Evolutionary conservation across 2,329 filamentous ascomycete species (phyloP).

Genomic region (Claviceps arundinis): DNA sequence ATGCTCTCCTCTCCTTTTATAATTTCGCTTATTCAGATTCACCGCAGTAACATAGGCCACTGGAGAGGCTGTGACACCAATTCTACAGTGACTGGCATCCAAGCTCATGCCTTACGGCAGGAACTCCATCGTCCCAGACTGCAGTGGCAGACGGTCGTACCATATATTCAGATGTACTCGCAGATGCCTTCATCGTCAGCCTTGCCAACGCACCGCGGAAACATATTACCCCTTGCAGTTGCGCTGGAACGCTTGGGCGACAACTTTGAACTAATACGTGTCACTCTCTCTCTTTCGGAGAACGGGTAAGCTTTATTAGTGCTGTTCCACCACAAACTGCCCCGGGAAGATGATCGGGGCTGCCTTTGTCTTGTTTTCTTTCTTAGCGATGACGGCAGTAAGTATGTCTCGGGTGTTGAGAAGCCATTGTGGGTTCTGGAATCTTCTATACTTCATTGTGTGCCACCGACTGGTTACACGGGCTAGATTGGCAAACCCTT

Average conservation of each 20-base stretch:
- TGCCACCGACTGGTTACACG: constrained; percentile 1
- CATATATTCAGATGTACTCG: no score
- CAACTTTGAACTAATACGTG: not conserved
- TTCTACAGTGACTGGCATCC: no score
- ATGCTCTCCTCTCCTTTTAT: not conserved
- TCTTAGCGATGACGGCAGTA: not conserved
- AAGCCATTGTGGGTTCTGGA: constrained; percentile 1
- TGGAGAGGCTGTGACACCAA: no score
- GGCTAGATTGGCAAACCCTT: not conserved
- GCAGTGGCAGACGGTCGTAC: no score
- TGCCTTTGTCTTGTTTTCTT: not conserved
- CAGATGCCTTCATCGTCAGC: no score
- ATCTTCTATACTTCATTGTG: constrained; percentile 1
- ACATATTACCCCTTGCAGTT: not conserved
- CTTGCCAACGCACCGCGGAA: no score
- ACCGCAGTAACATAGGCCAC: not conserved
- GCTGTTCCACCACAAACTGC: not conserved
- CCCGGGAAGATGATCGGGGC: not conserved
- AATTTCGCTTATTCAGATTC: not conserved
- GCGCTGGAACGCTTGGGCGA: not conserved
- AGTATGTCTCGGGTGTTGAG: not conserved
- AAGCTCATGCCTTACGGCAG: no score
- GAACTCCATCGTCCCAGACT: no score
- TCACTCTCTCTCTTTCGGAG: not conserved
- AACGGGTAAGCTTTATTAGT: not conserved